Evolutionary conservation across 176 grass and related monocot genomes (phyloP).

Genomic region (Carex myosuroides): DNA sequence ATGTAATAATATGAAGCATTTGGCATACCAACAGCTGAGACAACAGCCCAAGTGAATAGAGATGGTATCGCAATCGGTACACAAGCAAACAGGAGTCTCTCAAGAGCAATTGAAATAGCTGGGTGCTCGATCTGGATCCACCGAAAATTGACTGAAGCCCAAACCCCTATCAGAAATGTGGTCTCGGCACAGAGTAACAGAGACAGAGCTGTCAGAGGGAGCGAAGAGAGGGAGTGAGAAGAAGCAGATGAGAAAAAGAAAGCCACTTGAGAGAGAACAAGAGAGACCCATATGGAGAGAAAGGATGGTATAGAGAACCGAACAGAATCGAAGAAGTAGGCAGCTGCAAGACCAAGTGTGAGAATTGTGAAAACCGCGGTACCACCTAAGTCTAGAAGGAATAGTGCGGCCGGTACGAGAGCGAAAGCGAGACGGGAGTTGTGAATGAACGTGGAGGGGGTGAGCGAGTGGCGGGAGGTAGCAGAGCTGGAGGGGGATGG

Average conservation of each 20-base stretch:
- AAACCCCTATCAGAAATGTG: constrained; percentile 89
- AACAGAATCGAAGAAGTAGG: constrained; percentile 82
- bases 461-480: constrained; percentile 16
- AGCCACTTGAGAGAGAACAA: constrained; percentile 58
- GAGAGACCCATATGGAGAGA: constrained; percentile 72
- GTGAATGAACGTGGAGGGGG: constrained; percentile 49
- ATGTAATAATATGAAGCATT: constrained; percentile 82
- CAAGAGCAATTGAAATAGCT: constrained; percentile 58
- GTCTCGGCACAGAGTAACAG: constrained; percentile 87
- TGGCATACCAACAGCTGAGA: constrained; percentile 74
- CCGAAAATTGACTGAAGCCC: constrained; percentile 92
- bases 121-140: constrained; percentile 99
- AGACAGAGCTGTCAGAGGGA: constrained; percentile 60
- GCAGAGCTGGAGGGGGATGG: constrained; percentile 7
- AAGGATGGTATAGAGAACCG: constrained; percentile 52
- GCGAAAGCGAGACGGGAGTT: constrained; percentile 59
- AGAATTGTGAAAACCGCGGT: constrained; percentile 65
- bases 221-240: constrained; percentile 37
- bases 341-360: constrained; percentile 51
- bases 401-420: constrained; percentile 66
- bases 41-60: constrained; percentile 77
- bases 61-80: constrained; percentile 53
- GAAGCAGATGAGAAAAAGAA: constrained; percentile 91
- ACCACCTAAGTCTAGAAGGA: constrained; percentile 87
- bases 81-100: constrained; percentile 81